These are phyloP conservation scores for Hypoxylon sp. DNA, from an alignment of 2,329 filamentous ascomycete genomes.

Conservation along the genomic window DNA sequence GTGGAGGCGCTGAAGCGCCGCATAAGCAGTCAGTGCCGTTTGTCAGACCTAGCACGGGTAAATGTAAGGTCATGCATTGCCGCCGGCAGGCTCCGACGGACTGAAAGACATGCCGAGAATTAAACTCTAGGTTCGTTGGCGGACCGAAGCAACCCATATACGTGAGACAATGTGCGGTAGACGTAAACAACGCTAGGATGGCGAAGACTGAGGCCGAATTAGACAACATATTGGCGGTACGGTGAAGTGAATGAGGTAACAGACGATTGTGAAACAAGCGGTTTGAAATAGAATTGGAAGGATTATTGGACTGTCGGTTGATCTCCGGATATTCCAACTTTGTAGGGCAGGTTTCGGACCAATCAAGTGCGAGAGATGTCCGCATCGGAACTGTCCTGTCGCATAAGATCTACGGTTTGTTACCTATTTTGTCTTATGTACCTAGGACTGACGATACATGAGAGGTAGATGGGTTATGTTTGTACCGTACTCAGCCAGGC, in stretches of 20 bases:
- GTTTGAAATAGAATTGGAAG: not conserved
- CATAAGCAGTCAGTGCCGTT: conserved; percentile 47
- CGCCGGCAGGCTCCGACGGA: conserved; percentile 30
- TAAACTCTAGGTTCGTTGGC: conserved; percentile 19
- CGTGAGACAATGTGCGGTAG: not conserved
- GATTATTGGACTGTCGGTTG: conserved; percentile 2
- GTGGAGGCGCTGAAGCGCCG: conserved; percentile 30
- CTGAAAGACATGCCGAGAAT: conserved; percentile 26
- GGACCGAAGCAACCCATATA: conserved; percentile 43
- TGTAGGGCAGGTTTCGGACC: not conserved
- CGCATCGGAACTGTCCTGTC: not conserved
- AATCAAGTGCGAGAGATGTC: not conserved
- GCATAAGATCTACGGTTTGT: conserved; percentile 10
- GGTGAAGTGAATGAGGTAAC: not conserved
- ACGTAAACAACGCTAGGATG: conserved; percentile 7
- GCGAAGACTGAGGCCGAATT: not conserved
- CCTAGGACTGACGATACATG: not conserved
- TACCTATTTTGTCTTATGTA: not conserved
- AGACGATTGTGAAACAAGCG: not conserved
- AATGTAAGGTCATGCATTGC: conserved; percentile 6
- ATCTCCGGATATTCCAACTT: not conserved
- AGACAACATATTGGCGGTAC: conserved; percentile 24
- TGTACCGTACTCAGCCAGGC: too few species aligned
- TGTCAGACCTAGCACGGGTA: conserved; percentile 31
- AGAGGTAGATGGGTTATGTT: not conserved